Percentiles rank a stretch among this genome's conserved stretches.
These are phyloP conservation scores for Globisporangium alternatum DNA, from an alignment of 352 stramenopile species.

Conservation along the genomic window DNA sequence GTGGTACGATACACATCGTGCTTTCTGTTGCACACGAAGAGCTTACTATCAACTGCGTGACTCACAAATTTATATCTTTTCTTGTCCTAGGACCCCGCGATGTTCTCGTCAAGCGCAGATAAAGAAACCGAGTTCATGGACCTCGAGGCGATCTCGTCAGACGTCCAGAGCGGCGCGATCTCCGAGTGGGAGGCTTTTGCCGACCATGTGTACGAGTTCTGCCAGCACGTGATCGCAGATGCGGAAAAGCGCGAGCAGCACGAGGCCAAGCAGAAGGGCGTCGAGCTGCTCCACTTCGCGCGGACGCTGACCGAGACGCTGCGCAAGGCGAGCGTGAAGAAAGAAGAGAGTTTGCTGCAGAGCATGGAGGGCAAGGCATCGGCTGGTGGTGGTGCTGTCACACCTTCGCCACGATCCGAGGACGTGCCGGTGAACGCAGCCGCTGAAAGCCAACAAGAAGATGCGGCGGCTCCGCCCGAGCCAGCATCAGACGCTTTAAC, in stretches of 20 bases:
- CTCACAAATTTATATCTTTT: neutral
- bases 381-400: conserved; percentile 4
- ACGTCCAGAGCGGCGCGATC: conserved; percentile 37
- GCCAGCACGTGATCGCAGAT: conserved; percentile 65
- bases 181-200: conserved; percentile 69
- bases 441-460: neutral
- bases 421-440: neutral
- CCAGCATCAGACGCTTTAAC: neutral
- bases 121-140: conserved; percentile 30
- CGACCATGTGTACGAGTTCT: conserved; percentile 71
- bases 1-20: conserved; percentile 25
- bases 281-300: conserved; percentile 75
- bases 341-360: conserved; percentile 53
- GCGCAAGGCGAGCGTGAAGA: conserved; percentile 64
- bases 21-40: neutral
- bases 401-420: conserved; percentile 4
- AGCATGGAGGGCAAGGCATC: conserved; percentile 22
- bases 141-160: conserved; percentile 44
- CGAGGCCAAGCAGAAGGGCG: conserved; percentile 66
- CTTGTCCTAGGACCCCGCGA: conserved; percentile 33
- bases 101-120: conserved; percentile 35
- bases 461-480: neutral
- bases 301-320: conserved; percentile 71
- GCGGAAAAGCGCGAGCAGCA: conserved; percentile 43
- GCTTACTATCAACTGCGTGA: neutral